Percentiles rank a stretch among this genome's conserved stretches.
These are phyloP conservation scores for Avena eriantha DNA, from an alignment of 176 grass and related monocot species.

Conservation along the genomic window DNA sequence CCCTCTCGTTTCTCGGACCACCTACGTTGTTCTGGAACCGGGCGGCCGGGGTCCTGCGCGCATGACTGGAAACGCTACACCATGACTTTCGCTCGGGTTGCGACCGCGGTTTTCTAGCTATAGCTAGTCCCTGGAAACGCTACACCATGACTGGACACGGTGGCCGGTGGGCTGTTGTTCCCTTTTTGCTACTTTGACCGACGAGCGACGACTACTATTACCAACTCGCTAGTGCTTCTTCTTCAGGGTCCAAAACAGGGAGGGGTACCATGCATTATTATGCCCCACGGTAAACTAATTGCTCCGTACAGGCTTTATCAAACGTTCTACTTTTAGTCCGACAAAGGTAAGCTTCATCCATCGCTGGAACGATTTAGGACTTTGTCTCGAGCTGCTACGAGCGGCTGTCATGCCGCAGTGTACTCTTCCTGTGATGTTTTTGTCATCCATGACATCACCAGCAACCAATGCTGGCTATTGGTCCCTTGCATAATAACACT, in stretches of 20 bases:
- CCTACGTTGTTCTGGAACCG: not conserved
- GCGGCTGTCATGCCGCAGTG: not conserved
- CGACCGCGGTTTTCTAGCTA: not conserved
- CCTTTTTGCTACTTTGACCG: not conserved
- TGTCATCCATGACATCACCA: constrained; percentile 36
- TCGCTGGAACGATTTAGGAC: not conserved
- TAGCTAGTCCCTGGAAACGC: not conserved
- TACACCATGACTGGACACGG: not conserved
- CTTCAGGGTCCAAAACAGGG: not conserved
- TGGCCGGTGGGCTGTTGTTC: not conserved
- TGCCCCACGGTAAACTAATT: not conserved
- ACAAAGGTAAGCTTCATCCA: not conserved
- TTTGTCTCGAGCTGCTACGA: not conserved
- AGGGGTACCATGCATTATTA: not conserved
- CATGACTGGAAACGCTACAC: too few species aligned
- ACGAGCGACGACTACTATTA: too few species aligned
- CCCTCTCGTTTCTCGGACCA: constrained; percentile 13
- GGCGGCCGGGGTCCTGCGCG: too few species aligned
- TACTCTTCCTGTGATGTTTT: not conserved
- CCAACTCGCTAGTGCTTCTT: too few species aligned
- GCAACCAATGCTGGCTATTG: not conserved
- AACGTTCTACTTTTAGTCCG: not conserved
- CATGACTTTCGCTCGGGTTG: not conserved
- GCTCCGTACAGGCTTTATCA: not conserved
- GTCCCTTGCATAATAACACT: not conserved